Evolutionary conservation across 139 green algal species (phyloP).

Genomic region (Coelastrella sp.): DNA sequence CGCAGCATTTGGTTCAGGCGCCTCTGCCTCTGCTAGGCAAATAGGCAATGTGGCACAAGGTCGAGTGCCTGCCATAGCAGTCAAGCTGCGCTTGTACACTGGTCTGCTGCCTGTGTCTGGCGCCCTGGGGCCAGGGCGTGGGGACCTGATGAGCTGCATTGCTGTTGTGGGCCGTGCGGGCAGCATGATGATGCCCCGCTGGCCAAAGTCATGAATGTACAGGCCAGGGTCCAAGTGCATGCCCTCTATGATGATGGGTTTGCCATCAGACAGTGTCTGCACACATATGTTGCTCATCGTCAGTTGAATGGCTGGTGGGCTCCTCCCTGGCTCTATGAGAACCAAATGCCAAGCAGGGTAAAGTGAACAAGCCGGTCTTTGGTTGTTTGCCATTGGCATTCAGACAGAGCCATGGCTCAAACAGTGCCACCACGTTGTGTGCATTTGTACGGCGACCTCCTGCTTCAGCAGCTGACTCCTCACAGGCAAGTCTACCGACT

Average conservation of each 20-base stretch:
- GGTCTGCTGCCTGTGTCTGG: not conserved
- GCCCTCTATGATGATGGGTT: constrained; percentile 93
- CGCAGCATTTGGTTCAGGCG: not conserved
- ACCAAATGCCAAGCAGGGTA: not conserved
- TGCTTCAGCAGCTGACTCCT: too few relatives aligned
- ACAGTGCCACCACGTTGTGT: too few relatives aligned
- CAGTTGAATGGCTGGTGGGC: not conserved
- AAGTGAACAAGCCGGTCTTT: too few relatives aligned
- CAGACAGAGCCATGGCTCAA: too few relatives aligned
- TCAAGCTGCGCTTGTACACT: not conserved
- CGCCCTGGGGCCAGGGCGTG: not conserved
- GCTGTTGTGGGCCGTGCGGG: constrained; percentile 17
- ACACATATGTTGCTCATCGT: not conserved
- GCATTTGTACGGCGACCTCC: too few relatives aligned
- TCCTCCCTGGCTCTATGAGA: too few relatives aligned
- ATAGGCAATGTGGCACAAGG: not conserved
- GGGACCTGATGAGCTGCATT: not conserved
- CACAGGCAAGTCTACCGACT: too few relatives aligned
- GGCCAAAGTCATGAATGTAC: constrained; percentile 75
- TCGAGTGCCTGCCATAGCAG: not conserved
- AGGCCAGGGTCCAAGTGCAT: constrained; percentile 82
- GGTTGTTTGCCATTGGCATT: too few relatives aligned
- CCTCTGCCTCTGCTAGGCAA: not conserved
- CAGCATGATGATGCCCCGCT: constrained; percentile 47
- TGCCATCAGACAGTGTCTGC: constrained; percentile 83